Conservation (phyloP, 164 flowering plant species). For the Aristolochia californica region DNA sequence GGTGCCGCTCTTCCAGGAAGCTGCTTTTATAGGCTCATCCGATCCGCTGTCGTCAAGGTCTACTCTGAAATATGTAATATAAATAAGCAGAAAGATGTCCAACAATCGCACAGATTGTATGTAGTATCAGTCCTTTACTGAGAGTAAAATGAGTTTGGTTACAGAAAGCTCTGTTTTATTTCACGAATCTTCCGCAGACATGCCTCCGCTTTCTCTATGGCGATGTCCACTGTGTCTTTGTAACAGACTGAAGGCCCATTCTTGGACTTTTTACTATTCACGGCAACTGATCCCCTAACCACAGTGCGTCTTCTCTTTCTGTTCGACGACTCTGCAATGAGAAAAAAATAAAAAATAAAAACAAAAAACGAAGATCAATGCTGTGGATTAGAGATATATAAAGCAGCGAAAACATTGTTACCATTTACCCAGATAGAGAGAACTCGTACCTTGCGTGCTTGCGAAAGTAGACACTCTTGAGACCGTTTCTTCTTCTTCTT, state of each 20-base stretch:
- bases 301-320: conserved; percentile 5
- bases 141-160: not conserved
- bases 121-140: not conserved
- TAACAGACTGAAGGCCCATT: not conserved
- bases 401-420: not conserved
- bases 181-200: conserved; percentile 10
- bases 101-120: not conserved
- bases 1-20: conserved; percentile 38
- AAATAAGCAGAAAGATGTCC: not conserved
- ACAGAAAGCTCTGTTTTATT: conserved; percentile 4
- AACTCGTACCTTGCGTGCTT: conserved; percentile 6
- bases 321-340: conserved; percentile 5
- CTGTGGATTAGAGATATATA: not conserved
- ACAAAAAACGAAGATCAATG: not conserved
- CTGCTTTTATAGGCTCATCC: conserved; percentile 9
- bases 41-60: not conserved
- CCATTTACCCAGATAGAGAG: not conserved
- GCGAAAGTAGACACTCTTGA: conserved; percentile 4
- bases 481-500: not conserved
- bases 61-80: not conserved
- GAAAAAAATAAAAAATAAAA: not conserved
- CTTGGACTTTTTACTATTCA: too few species aligned
- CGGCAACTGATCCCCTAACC: not conserved
- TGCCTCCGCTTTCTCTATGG: conserved; percentile 9
- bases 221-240: conserved; percentile 5